A percentile compares a stretch with the other conserved stretches of the same genome.
These are phyloP conservation scores for Geotrichum histeridarum DNA, from an alignment of 1,139 yeast species.

Conservation along the genomic window DNA sequence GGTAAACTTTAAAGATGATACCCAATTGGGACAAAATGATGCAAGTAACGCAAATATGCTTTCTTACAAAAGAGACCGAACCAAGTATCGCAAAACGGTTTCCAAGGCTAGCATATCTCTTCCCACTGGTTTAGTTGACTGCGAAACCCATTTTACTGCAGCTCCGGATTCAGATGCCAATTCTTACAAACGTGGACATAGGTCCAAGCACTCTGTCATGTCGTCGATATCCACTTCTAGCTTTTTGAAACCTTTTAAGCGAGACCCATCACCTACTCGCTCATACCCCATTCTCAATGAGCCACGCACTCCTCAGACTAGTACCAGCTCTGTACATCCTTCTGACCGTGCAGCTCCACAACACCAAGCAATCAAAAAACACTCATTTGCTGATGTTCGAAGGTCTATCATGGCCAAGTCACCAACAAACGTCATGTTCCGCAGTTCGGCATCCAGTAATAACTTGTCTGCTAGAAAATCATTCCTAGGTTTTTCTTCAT, in stretches of 20 bases:
- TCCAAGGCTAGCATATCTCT: conserved; percentile 27
- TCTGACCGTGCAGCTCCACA: background rate
- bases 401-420: conserved; percentile 15
- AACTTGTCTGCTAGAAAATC: conserved; percentile 11
- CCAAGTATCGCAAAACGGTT: conserved; percentile 23
- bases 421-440: conserved; percentile 10
- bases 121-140: conserved; percentile 28
- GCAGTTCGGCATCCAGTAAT: conserved; percentile 7
- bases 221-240: conserved; percentile 7
- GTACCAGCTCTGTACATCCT: background rate
- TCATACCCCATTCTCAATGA: conserved; percentile 12
- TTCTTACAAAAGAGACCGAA: conserved; percentile 27
- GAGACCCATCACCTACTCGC: conserved; percentile 10
- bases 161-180: conserved; percentile 13
- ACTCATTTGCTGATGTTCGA: conserved; percentile 14
- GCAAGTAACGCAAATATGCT: conserved; percentile 18
- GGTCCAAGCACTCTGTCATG: conserved; percentile 17
- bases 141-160: conserved; percentile 25
- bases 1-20: conserved; percentile 16
- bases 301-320: conserved; percentile 8
- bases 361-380: conserved; percentile 6
- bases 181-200: conserved; percentile 12
- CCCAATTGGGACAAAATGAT: conserved; percentile 7
- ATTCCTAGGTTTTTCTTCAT: conserved; percentile 12
- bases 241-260: conserved; percentile 17